Evolutionary conservation across 768 basidiomycete species (phyloP).

Genomic region (Kwoniella newhampshirensis): DNA sequence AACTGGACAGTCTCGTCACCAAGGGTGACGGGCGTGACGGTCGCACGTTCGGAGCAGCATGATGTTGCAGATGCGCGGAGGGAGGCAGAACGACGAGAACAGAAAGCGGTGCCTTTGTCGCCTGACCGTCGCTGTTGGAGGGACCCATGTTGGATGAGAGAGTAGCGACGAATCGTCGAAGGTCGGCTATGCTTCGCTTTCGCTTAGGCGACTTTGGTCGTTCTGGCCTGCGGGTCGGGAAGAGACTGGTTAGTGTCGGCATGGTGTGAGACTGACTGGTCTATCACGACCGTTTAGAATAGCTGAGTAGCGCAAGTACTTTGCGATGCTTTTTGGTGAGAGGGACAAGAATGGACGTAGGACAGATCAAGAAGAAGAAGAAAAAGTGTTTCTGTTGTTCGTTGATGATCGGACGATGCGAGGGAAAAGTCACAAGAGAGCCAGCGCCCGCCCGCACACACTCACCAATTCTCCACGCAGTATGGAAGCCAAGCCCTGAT

Average conservation of each 20-base stretch:
- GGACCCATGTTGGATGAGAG: conserved; percentile 8
- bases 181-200: conserved; percentile 17
- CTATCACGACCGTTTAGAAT: no score
- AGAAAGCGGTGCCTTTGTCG: conserved; percentile 12
- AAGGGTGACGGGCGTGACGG: conserved; percentile 22
- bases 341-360: no score
- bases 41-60: conserved; percentile 17
- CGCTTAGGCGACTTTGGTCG: conserved; percentile 4
- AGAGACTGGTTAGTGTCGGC: conserved; percentile 13
- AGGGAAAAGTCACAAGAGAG: no score
- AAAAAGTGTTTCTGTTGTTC: no score
- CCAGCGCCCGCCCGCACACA: no score
- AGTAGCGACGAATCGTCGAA: conserved; percentile 12
- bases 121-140: conserved; percentile 1
- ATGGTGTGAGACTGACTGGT: no score
- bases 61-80: conserved; percentile 25
- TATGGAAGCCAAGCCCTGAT: no score
- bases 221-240: conserved; percentile 11
- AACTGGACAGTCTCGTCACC: conserved; percentile 23
- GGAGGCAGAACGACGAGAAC: conserved; percentile 37
- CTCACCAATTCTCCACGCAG: no score
- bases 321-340: no score
- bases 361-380: no score
- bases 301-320: no score
- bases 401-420: no score